Evolutionary conservation across 2,329 filamentous ascomycete genomes (phyloP), one percentile per base, ranked within the genome.

Genomic region (Amylocarpus encephaloides): DNA sequence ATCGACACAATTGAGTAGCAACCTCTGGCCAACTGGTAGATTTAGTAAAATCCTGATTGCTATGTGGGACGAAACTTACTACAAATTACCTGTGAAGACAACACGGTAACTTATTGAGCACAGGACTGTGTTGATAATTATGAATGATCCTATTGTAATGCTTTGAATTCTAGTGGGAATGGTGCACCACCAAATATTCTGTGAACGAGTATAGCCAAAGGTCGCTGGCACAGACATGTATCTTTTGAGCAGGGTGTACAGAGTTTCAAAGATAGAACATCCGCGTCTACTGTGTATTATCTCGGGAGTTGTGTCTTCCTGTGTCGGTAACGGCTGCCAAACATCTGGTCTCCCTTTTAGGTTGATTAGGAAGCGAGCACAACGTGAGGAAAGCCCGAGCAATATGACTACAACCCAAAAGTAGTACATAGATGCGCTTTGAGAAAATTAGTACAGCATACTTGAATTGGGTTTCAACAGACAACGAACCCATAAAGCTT

Each of bases 131-230:
- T 74, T 75, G 2, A 74, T 48, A 0, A 66, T 1, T 3, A 71
- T 51, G 41, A 75, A 76, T 0, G 56, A 54, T 0, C 65, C 3
- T 2, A 75, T 60, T 1, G 71, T 71, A 0, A 73, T 50, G 1
- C 66, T 69, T 54, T 76, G 70, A 18, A 73, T 59, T 3, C 71
- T 62, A 0, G 71, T 70, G 0, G 73, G 73, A 1, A 74, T 65
- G 0, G 72, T 74, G 47, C 45, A 42, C 51, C 46, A 53, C 62
- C 42, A 26, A 9, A 50, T 38, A 26, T 44, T 52, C 13, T 55
- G 52, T 0, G 72, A 67, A 46, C 67, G 71, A 13, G 65, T 64
- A 32, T 69, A 62, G 1, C 73, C 73, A 42, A 75, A 73, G 0
- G 71, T 69, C 0, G 73, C 72, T 0, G 73, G 72, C 0, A 72